Percentiles rank a stretch among this genome's conserved stretches.
Conservation (phyloP, 2,329 filamentous ascomycete genomes). For the Lojkania enalia region DNA sequence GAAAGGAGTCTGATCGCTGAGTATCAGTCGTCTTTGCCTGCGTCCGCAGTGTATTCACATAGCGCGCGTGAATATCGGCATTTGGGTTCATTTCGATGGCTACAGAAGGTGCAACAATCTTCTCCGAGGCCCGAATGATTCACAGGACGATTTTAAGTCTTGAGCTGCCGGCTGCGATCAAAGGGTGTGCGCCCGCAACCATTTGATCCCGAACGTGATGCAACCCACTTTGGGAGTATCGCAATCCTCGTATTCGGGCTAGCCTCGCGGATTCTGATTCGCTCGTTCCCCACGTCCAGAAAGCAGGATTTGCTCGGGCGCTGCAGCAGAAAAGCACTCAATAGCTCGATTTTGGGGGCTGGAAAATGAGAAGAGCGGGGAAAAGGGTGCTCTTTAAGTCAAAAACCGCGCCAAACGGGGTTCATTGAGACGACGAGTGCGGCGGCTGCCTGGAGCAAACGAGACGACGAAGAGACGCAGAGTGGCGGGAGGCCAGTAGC, state of each 20-base stretch:
- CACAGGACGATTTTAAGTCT: constrained; percentile 2
- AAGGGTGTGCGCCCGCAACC: neutral
- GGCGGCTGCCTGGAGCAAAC: neutral
- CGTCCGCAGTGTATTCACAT: constrained; percentile 27
- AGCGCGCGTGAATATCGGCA: constrained; percentile 30
- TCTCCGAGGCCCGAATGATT: constrained; percentile 9
- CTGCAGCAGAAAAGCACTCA: neutral
- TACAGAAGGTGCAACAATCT: constrained; percentile 4
- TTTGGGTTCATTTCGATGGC: constrained; percentile 25
- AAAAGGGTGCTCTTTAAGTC: neutral
- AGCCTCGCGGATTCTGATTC: neutral
- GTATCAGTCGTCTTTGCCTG: constrained; percentile 32
- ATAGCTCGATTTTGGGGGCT: neutral
- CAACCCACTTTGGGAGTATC: neutral
- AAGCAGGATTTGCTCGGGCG: neutral
- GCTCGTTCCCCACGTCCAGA: neutral
- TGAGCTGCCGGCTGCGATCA: neutral
- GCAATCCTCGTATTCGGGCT: neutral
- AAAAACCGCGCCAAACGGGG: constrained; percentile 1
- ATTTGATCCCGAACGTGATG: neutral
- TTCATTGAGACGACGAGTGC: neutral
- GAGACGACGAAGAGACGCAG: neutral
- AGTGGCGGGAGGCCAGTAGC: neutral
- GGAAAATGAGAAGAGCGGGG: neutral
- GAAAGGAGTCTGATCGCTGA: constrained; percentile 19